phyloP scores from a whole-genome alignment of 208 protist genomes.

The Trypanosomatidae sp. region DNA sequence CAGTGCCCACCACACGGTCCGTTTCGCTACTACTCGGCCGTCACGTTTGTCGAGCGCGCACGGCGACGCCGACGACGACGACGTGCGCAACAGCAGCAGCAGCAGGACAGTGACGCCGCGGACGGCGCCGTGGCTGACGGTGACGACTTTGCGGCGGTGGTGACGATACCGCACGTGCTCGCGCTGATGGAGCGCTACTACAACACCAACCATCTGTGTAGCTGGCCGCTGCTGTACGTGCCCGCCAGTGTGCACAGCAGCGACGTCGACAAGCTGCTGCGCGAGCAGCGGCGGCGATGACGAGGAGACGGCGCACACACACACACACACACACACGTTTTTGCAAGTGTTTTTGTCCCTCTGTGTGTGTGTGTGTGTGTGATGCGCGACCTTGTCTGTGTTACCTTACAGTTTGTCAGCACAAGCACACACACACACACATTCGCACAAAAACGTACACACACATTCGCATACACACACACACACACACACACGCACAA shows the following conservation, averaged over 20 bases:
- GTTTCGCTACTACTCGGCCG: constrained; percentile 47
- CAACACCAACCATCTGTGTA: constrained; percentile 39
- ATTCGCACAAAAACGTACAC: too few relatives aligned
- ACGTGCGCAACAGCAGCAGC: not conserved
- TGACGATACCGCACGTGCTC: constrained; percentile 34
- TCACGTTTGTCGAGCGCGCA: constrained; percentile 55
- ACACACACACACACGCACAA: too few relatives aligned
- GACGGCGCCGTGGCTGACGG: constrained; percentile 1
- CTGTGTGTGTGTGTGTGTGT: too few relatives aligned
- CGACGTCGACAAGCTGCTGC: constrained; percentile 35
- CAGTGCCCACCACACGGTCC: constrained; percentile 54
- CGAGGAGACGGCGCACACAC: too few relatives aligned
- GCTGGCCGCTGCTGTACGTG: constrained; percentile 67
- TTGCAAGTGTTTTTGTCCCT: too few relatives aligned
- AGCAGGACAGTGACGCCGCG: not conserved
- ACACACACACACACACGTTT: too few relatives aligned
- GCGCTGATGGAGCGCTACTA: constrained; percentile 46
- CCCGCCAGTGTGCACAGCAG: constrained; percentile 39
- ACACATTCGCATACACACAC: too few relatives aligned
- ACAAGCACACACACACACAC: too few relatives aligned
- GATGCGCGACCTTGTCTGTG: too few relatives aligned
- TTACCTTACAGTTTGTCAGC: too few relatives aligned
- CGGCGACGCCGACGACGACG: constrained; percentile 1
- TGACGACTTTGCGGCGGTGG: constrained; percentile 4
- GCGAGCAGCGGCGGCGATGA: constrained; percentile 13